phyloP scores from a whole-genome alignment of 2,329 filamentous ascomycete species.

The Diaporthe citrichinensis region DNA sequence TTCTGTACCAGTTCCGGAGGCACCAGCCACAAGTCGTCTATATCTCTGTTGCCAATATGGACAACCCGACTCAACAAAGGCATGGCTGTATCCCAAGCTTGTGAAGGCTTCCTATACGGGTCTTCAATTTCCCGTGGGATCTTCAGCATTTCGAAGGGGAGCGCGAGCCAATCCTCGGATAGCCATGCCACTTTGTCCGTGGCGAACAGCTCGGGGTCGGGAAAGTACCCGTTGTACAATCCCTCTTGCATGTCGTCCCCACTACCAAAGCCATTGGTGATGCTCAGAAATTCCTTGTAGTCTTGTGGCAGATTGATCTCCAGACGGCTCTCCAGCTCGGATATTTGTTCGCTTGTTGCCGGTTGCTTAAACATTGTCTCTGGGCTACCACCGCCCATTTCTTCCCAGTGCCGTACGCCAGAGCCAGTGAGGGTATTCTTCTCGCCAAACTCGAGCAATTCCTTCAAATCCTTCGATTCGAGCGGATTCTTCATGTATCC shows the following conservation, averaged over 20 bases:
- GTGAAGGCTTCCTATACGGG: background rate
- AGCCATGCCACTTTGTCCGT: background rate
- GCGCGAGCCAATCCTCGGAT: background rate
- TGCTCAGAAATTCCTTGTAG: background rate
- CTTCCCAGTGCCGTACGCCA: background rate
- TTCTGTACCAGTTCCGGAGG: background rate
- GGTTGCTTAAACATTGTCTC: background rate
- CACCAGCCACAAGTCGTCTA: conserved; percentile 4
- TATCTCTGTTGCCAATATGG: background rate
- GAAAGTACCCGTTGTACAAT: background rate
- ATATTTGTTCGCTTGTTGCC: background rate
- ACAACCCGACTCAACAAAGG: background rate
- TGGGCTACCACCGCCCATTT: background rate
- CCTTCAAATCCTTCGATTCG: background rate
- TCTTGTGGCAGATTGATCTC: background rate
- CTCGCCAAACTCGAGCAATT: background rate
- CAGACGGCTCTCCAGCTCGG: background rate
- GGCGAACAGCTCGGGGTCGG: background rate
- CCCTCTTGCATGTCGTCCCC: background rate
- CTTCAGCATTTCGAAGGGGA: background rate
- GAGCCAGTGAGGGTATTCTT: background rate
- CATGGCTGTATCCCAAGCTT: background rate
- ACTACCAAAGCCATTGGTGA: background rate
- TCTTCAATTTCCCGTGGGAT: background rate
- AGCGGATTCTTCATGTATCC: background rate